phyloP scores from a whole-genome alignment of 768 basidiomycete species.

The Roridomyces roridus region DNA sequence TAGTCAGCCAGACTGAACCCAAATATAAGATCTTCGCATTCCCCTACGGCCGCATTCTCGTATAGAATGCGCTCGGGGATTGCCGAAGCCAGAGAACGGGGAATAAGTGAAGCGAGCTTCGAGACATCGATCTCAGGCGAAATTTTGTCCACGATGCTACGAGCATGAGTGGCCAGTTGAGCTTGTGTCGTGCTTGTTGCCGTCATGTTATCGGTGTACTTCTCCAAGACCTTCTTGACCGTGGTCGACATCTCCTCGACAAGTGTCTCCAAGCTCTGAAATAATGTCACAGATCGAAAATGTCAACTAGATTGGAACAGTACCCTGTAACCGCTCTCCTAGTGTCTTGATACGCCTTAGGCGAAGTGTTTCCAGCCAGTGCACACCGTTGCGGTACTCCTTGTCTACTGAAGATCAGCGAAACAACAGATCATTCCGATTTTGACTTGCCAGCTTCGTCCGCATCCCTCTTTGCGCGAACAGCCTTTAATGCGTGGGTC shows the following conservation, averaged over 20 bases:
- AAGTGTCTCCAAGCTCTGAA: conserved; percentile 82
- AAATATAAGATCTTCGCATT: conserved; percentile 88
- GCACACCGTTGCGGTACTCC: conserved; percentile 88
- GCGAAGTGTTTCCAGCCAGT: conserved; percentile 92
- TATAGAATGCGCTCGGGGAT: conserved; percentile 79
- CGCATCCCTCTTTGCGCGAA: conserved; percentile 86
- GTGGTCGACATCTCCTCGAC: conserved; percentile 71
- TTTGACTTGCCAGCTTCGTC: conserved; percentile 80
- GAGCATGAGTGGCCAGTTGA: conserved; percentile 72
- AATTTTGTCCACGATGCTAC: conserved; percentile 66
- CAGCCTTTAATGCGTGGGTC: conserved; percentile 72
- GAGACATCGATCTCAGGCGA: conserved; percentile 74
- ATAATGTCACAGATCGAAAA: background rate
- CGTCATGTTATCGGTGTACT: conserved; percentile 85
- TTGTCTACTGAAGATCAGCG: conserved; percentile 59
- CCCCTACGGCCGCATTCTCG: conserved; percentile 80
- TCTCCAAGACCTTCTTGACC: conserved; percentile 68
- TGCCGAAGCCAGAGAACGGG: conserved; percentile 65
- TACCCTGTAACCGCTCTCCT: conserved; percentile 81
- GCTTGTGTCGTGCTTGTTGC: conserved; percentile 81
- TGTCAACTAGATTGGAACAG: conserved; percentile 24
- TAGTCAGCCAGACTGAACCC: conserved; percentile 90
- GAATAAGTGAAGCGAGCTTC: conserved; percentile 59
- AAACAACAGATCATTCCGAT: background rate
- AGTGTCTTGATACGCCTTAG: conserved; percentile 83